These are phyloP conservation scores for Hyphodiscus sp. DNA, from an alignment of 2,329 filamentous ascomycete genomes.

Conservation along the genomic window DNA sequence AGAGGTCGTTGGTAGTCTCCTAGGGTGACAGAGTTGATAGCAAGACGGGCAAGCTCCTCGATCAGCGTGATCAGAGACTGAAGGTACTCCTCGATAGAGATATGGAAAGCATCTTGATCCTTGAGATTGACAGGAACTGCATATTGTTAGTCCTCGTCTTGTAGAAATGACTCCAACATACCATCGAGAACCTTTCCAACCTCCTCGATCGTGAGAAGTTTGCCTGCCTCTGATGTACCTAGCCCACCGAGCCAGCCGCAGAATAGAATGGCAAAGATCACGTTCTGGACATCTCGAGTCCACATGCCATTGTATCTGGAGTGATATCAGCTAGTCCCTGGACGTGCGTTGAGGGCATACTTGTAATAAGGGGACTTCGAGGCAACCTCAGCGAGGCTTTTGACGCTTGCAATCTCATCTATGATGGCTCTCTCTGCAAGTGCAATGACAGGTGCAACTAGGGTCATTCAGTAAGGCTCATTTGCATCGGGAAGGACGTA, in stretches of 20 bases:
- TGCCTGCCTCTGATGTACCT: conserved; percentile 45
- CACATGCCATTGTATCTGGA: conserved; percentile 74
- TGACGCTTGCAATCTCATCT: conserved; percentile 64
- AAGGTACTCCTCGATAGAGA: conserved; percentile 96
- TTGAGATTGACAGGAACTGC: conserved; percentile 87
- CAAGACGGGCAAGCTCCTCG: conserved; percentile 83
- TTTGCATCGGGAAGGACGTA: conserved; percentile 33
- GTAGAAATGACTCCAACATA: conserved; percentile 4
- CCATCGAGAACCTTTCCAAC: conserved; percentile 72
- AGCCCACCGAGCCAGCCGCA: conserved; percentile 76
- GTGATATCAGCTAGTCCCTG: conserved; percentile 5
- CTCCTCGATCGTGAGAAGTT: conserved; percentile 83
- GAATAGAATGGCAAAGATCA: conserved; percentile 53
- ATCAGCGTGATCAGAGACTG: conserved; percentile 80
- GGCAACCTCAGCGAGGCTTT: conserved; percentile 63
- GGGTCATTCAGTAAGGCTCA: conserved; percentile 8
- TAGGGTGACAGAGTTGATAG: conserved; percentile 89
- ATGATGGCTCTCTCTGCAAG: conserved; percentile 65
- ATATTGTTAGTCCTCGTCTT: conserved; percentile 9
- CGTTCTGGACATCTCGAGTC: conserved; percentile 76
- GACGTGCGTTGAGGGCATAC: conserved; percentile 36
- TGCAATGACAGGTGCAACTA: conserved; percentile 63
- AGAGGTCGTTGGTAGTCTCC: conserved; percentile 82
- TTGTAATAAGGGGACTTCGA: conserved; percentile 96
- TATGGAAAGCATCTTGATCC: conserved; percentile 82